phyloP scores from a whole-genome alignment of 148 eudicot species.

The Persicaria maculosa region DNA sequence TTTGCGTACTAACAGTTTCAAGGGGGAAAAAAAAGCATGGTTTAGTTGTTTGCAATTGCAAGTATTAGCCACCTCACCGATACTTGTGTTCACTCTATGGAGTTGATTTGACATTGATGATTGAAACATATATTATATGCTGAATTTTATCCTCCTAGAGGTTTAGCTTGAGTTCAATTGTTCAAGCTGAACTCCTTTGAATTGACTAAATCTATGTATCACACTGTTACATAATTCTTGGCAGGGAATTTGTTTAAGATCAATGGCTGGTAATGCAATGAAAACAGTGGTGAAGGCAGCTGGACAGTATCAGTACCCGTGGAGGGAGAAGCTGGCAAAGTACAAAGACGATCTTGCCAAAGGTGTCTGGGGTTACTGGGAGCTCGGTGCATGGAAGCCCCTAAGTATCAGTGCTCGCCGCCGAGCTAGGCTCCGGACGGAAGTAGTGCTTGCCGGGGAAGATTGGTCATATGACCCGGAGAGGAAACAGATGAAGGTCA shows the following conservation, averaged over 20 bases:
- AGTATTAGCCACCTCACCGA: no score
- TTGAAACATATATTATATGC: no score
- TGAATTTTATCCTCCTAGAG: no score
- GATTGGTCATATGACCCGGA: conserved; percentile 87
- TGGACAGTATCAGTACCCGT: conserved; percentile 68
- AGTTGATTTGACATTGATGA: no score
- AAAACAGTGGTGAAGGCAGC: conserved; percentile 64
- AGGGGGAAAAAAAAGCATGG: no score
- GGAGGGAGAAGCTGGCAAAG: conserved; percentile 71
- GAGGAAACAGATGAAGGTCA: conserved; percentile 71
- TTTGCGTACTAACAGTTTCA: no score
- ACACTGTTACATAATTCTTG: neutral
- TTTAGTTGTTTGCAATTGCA: no score
- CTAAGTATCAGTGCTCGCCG: conserved; percentile 12
- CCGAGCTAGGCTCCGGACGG: conserved; percentile 16
- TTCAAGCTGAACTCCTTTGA: neutral
- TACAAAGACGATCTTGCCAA: conserved; percentile 71
- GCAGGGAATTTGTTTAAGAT: neutral
- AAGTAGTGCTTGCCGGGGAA: conserved; percentile 21
- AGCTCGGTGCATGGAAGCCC: conserved; percentile 77
- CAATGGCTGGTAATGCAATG: conserved; percentile 66
- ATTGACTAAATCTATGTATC: neutral
- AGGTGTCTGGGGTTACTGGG: conserved; percentile 96
- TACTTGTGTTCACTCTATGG: no score
- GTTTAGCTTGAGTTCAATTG: no score